Evolutionary conservation across 129 eudicot genomes (phyloP).

Genomic region (Artemisia argyi): DNA sequence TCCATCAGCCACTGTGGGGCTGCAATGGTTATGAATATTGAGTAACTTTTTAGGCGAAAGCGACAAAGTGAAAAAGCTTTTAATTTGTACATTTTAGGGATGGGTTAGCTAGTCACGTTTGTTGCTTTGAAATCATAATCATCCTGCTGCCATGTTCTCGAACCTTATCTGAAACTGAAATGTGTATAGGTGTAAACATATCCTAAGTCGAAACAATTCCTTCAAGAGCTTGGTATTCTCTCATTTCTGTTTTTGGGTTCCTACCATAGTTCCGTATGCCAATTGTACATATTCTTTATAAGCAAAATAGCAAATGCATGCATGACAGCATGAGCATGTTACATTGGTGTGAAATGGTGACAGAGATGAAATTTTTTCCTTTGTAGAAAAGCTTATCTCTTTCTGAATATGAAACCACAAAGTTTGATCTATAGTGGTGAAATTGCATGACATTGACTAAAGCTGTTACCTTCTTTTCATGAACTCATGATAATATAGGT

Average conservation of each 20-base stretch:
- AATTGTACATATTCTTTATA: slow-evolving; percentile 16
- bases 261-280: slow-evolving; percentile 26
- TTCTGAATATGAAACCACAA: slow-evolving; percentile 33
- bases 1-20: too few species aligned
- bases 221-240: slow-evolving; percentile 18
- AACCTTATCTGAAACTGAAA: slow-evolving; percentile 27
- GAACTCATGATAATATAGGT: slow-evolving; percentile 25
- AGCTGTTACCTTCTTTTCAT: slow-evolving; percentile 29
- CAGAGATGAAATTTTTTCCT: slow-evolving; percentile 6
- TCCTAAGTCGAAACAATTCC: slow-evolving; percentile 23
- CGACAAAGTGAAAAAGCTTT: not conserved
- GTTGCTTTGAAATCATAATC: slow-evolving; percentile 10
- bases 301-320: slow-evolving; percentile 32
- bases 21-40: not conserved
- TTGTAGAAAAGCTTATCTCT: slow-evolving; percentile 30
- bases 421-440: slow-evolving; percentile 29
- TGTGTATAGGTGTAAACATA: slow-evolving; percentile 20
- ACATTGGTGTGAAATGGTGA: slow-evolving; percentile 9
- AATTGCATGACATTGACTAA: slow-evolving; percentile 31
- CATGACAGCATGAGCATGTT: slow-evolving; percentile 17
- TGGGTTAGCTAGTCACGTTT: slow-evolving; percentile 31
- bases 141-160: slow-evolving; percentile 21
- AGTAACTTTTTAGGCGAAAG: slow-evolving; percentile 13
- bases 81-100: slow-evolving; percentile 25
- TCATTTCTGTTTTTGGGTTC: slow-evolving; percentile 26